Base-by-base conservation (phyloP, 1,284 basidiomycete species). In the Apiotrichum gracile region DNA sequence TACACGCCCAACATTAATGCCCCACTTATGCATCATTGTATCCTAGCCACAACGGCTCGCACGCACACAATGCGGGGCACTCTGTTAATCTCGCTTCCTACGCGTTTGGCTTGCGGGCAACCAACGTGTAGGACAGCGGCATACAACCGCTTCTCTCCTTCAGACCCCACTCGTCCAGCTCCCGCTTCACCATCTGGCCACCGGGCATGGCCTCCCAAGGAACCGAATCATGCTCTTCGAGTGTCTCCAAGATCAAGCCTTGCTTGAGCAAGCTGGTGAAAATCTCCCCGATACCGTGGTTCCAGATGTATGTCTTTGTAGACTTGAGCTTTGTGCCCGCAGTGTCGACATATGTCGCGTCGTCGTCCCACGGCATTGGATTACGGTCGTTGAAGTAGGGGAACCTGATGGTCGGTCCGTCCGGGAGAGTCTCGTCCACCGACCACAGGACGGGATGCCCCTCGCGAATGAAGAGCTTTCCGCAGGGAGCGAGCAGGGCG, bases 171-270 rank as follows among this genome's bases (percentile, higher is more conserved):
- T 51, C 49, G 25, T 51, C 49, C 4, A 51, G 49, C 17, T 51
- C 49, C 19, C 49, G 24, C 42, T 31, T 38, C 24, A 37, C 49
- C 49, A 51, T 51, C 13, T 21, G 10, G 16, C 16, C 34, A 4
- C 37, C 37, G 13, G 50, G 50, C 9, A 46, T 19, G 6, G 43
- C 43, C 27, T 51, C 50, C 50, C 50, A 51, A 5, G 50, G 38
- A 8, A 46, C 43, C 13, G 26, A 24, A 17, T 51, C 50, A 29
- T 51, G 50, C 44, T 51, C 50, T 29, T 46, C 43, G 19, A 51
- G 22, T 37, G 14, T 7, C 37, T 51, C 50, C 13, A 51, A 21
- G 29, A 46, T 37, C 10, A 51, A 22, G 4, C 50, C 50, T 5
- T 17, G 19, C 17, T 16, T n/a, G 12, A 51, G 29, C 6, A 51